Evolutionary conservation across 495 filamentous ascomycete species (phyloP), one percentile per base, ranked within the genome.

Genomic region (Penicillium parvum): DNA sequence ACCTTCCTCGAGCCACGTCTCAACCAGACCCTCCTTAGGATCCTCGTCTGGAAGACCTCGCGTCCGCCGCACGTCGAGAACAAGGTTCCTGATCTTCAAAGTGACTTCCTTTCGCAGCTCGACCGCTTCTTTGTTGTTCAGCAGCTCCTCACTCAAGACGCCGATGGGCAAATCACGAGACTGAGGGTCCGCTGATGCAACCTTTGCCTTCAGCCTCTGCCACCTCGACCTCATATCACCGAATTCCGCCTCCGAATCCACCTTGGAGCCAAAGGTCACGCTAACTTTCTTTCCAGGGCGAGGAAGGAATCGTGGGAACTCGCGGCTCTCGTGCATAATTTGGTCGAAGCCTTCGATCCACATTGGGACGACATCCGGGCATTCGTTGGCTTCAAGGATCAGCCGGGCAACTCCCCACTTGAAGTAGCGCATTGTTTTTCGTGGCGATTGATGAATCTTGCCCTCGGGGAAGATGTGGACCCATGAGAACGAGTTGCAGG

Each of bases 381-480:
- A 78, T 20, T 85, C 84, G 18, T 88, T 85, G 34, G 83, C 70
- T 61, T 98, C 92, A 7, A 98, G 75, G 37, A 98, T 91, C 26
- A 96, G 68, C 1, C 92, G 79, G 4, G 90, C 84, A 5, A 96
- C 70, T 5, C 92, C 92, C 92, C 92, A 98, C 63, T 92, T 95
- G 77, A 96, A 96, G 69, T 98, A 98, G 8, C 91, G 85, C 78
- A 96, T 84, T 25, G 81, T 78, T 49, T 82, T 80, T 21, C 73
- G 62, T 3, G 85, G 79, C 42, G 90, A 80, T 68, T 98, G 92
- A 65, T 97, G 90, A 16, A 96, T 86, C 49, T 83, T 84, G 10
- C 89, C 92, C 64, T 98, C 92, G 25, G 92, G 92, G 66, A 96
- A 98, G 30, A 97, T 84, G 65, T 98, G 92, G 2, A 97, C 69